Base-by-base conservation (phyloP, 306 rosid species). In the Begonia masoniana region DNA sequence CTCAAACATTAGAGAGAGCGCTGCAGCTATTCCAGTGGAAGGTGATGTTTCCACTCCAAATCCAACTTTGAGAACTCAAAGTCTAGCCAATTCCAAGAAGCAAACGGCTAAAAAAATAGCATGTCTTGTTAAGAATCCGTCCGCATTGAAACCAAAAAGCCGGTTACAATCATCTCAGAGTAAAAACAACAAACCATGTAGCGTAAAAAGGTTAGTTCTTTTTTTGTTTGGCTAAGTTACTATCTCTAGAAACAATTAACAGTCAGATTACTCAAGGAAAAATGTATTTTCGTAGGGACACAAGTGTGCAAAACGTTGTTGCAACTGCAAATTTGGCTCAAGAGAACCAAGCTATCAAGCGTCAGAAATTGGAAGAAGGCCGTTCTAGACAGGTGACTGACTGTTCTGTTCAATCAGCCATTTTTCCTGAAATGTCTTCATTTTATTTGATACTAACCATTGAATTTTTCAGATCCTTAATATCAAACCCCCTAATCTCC, bases 311-410 rank as follows among this genome's bases (percentile, higher is more conserved):
- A 63, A 77, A 65, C 68, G 41, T 58, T 50, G 47, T 64, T 56
- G 77, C 78, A 19, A 75, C 80, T 56, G 62, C 75, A 43, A 59
- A 59, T 59, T 59, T 92, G 43, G 67, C 71, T 51, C 95, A 71
- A 62, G 99, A 86, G 70, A 86, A 83, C 63, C 99, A 92, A 61
- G 93, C 99, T 41, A 81, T 92, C 55, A 92, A 92, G 77, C 77
- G 80, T 60, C 99, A 92, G 78, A 92, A 86, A 56, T 68, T 92
- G 68, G 99, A 92, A 12, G 96, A 73, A 54, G 99, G 95, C 59
- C 71, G 56, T 71, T 72, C 88, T 55, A 83, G 85, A 83, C 96
- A 91, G 39, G 39, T 31, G 39, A 6, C 9, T 31, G 39, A 6
- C 39, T 31, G 9, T 31, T 31, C 39, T 31, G 39, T 31, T 31